These are phyloP conservation scores for Canna indica DNA, from an alignment of 176 grass and related monocot genomes.

Conservation along the genomic window DNA sequence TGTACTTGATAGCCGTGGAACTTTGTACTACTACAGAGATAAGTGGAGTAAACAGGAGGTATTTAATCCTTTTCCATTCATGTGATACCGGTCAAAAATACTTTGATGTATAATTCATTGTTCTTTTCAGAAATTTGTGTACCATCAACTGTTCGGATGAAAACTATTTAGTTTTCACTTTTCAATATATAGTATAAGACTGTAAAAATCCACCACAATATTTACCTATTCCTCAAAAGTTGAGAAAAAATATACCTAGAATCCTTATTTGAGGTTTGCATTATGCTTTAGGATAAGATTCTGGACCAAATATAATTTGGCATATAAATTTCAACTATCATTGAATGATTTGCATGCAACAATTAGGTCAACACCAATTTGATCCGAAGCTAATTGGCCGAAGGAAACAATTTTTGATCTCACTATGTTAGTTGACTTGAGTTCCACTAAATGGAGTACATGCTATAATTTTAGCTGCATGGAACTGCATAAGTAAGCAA, in stretches of 20 bases:
- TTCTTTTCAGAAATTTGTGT: background rate
- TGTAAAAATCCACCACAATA: background rate
- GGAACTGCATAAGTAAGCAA: too few species aligned
- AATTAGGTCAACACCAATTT: background rate
- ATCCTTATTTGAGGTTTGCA: background rate
- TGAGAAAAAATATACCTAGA: background rate
- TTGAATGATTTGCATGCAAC: background rate
- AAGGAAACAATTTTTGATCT: background rate
- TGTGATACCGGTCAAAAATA: too few species aligned
- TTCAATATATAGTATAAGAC: background rate
- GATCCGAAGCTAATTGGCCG: too few species aligned
- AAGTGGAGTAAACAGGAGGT: slow-evolving; percentile 76
- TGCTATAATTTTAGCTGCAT: background rate
- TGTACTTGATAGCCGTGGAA: slow-evolving; percentile 85
- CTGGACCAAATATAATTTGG: too few species aligned
- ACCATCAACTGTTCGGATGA: background rate
- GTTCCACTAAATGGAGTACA: background rate
- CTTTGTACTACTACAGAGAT: slow-evolving; percentile 76
- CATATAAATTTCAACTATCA: background rate
- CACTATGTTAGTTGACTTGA: background rate
- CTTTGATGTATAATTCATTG: background rate
- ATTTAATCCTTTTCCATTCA: slow-evolving; percentile 30
- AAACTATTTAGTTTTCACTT: background rate
- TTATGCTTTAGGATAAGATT: background rate
- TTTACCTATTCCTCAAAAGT: background rate